phyloP scores from a whole-genome alignment of 345 rosid genomes.

The Cardamine chenopodiifolia region DNA sequence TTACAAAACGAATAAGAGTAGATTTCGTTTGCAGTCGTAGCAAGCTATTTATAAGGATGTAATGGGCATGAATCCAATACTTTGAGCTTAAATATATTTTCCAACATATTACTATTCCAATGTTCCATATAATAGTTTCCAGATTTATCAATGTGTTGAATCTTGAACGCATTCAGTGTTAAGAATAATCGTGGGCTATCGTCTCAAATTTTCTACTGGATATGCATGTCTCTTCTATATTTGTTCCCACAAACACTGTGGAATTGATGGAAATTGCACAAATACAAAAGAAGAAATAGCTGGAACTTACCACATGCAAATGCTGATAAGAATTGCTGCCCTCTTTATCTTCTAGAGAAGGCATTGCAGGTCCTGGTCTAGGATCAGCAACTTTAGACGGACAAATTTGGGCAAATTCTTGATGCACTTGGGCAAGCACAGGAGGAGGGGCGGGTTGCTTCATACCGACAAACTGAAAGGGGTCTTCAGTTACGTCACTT shows the following conservation, averaged over 20 bases:
- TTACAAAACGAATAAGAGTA: slow-evolving; percentile 3
- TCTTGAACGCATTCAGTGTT: not conserved
- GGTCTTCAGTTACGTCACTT: slow-evolving; percentile 70
- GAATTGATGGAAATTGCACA: slow-evolving; percentile 1
- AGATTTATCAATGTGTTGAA: not conserved
- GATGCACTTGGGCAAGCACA: slow-evolving; percentile 84
- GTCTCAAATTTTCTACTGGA: slow-evolving; percentile 4
- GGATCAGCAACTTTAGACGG: slow-evolving; percentile 99
- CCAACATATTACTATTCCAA: not conserved
- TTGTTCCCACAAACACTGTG: not conserved
- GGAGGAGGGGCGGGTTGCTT: slow-evolving; percentile 96
- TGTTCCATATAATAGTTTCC: not conserved
- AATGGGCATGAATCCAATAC: not conserved
- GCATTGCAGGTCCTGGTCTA: slow-evolving; percentile 93
- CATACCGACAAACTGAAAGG: slow-evolving; percentile 71
- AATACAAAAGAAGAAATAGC: not conserved
- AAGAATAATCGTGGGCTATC: not conserved
- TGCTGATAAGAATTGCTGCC: slow-evolving; percentile 69
- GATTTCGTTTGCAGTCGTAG: not conserved
- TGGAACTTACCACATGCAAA: slow-evolving; percentile 76
- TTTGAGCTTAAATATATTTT: not conserved
- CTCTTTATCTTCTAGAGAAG: slow-evolving; percentile 54
- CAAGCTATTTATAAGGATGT: not conserved
- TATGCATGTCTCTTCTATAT: slow-evolving; percentile 5
- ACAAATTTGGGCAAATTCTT: slow-evolving; percentile 60